phyloP scores from a whole-genome alignment of 2,329 filamentous ascomycete genomes.

The Bertia moriformis region DNA sequence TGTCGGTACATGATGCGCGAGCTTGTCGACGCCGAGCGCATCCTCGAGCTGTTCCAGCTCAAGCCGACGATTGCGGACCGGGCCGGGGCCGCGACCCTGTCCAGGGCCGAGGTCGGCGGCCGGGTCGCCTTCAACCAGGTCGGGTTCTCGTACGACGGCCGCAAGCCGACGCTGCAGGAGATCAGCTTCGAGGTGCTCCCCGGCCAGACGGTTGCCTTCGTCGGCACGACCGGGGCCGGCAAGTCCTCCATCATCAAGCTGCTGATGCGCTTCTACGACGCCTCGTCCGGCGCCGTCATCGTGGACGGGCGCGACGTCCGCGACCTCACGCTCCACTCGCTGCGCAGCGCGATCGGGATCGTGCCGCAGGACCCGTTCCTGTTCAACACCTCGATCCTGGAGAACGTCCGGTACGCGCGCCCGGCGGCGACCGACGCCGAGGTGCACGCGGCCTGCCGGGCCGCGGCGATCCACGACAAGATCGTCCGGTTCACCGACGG shows the following conservation, averaged over 20 bases:
- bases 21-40: constrained; percentile 50
- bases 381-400: constrained; percentile 34
- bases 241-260: constrained; percentile 50
- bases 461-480: constrained; percentile 14
- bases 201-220: constrained; percentile 42
- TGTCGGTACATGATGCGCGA: constrained; percentile 14
- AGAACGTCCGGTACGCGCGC: constrained; percentile 44
- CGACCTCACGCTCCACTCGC: constrained; percentile 19
- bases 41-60: constrained; percentile 39
- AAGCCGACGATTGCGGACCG: constrained; percentile 37
- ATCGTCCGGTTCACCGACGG: constrained; percentile 23
- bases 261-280: constrained; percentile 44
- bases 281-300: constrained; percentile 11
- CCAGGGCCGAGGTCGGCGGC: constrained; percentile 26
- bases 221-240: constrained; percentile 47
- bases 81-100: constrained; percentile 25
- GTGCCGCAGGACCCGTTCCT: constrained; percentile 41
- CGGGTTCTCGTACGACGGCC: constrained; percentile 35
- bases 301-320: constrained; percentile 5
- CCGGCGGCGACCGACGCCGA: constrained; percentile 55
- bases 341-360: constrained; percentile 27
- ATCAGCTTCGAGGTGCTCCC: constrained; percentile 30
- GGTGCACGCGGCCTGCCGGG: constrained; percentile 49
- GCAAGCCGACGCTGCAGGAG: constrained; percentile 31
- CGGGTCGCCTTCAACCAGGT: constrained; percentile 38